Base-by-base conservation (phyloP, 805 yeast genomes). In the Metschnikowia matae region DNA sequence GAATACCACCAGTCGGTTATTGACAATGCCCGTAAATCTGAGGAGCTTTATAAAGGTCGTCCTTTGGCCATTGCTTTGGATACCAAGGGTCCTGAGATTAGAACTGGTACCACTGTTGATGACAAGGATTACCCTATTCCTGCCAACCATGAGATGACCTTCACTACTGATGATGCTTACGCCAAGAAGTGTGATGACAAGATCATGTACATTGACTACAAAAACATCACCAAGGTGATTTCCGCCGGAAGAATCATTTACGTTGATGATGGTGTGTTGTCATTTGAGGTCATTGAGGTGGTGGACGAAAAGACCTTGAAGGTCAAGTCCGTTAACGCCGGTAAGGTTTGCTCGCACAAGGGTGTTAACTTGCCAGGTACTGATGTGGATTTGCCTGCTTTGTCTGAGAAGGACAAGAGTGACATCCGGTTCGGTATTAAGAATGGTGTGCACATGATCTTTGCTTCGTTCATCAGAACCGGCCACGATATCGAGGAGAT, bases 341-440 rank as follows among this genome's bases (percentile, higher is more conserved):
- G 99, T 79, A 88, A 83, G 78, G 86, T 94, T 73, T 88, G 87
- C 62, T 89, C 97, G 61, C 97, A 90, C 82, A 94, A 94, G 85
- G 99, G 99, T 80, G 98, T 94, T 63, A 94, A 94, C 83, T 81
- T 94, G 71, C 99, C 99, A 75, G 92, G 92, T 75, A 92, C 98
- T 58, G 98, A 94, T 71, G 98, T 94, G 64, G 99, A 94, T 74
- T 82, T 94, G 72, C 99, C 99, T 62, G 97, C 99, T 62, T 80
- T 94, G 60, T 85, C 96, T 58, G 98, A 91, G 78, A 94, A 94
- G 83, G 99, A 94, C 77, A 85, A 84, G 78, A 82, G 81, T 59
- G 99, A 94, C 74, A 80, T 94, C 70, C 76, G 79, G 67, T 94
- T 94, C 70, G 99, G 99, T 81, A 96, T 94, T 71, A 87, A 87